phyloP scores from a whole-genome alignment of 2,329 filamentous ascomycete genomes.

The Fusarium sp. region DNA sequence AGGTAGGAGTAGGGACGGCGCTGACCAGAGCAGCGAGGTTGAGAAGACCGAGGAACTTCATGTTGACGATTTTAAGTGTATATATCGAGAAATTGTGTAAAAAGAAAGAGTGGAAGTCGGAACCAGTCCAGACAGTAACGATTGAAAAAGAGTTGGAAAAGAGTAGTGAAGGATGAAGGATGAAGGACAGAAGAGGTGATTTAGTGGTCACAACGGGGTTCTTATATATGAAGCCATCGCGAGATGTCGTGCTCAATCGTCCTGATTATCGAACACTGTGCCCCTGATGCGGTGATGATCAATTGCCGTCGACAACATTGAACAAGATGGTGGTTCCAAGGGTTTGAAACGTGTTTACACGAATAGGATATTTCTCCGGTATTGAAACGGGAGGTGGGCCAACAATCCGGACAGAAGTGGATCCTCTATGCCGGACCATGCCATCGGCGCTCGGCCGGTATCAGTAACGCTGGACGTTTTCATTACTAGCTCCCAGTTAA shows the following conservation, averaged over 20 bases:
- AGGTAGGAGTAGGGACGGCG: conserved; percentile 46
- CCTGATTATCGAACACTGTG: conserved; percentile 7
- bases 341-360: conserved; percentile 30
- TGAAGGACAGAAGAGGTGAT: background rate
- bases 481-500: background rate
- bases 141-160: conserved; percentile 30
- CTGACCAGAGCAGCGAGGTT: conserved; percentile 45
- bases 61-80: conserved; percentile 26
- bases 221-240: conserved; percentile 37
- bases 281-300: conserved; percentile 5
- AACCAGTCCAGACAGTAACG: conserved; percentile 34
- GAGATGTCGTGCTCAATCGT: background rate
- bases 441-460: background rate
- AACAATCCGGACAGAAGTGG: conserved; percentile 2
- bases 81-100: background rate
- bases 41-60: conserved; percentile 48
- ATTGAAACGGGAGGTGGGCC: conserved; percentile 22
- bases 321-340: background rate
- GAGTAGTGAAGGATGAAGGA: conserved; percentile 27
- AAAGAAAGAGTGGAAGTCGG: conserved; percentile 31
- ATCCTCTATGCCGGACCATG: background rate
- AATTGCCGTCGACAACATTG: conserved; percentile 1
- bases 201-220: background rate
- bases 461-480: background rate
- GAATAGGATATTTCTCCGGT: conserved; percentile 39